Base-by-base conservation (phyloP, 495 filamentous ascomycete species). In the Talaromyces ruber region DNA sequence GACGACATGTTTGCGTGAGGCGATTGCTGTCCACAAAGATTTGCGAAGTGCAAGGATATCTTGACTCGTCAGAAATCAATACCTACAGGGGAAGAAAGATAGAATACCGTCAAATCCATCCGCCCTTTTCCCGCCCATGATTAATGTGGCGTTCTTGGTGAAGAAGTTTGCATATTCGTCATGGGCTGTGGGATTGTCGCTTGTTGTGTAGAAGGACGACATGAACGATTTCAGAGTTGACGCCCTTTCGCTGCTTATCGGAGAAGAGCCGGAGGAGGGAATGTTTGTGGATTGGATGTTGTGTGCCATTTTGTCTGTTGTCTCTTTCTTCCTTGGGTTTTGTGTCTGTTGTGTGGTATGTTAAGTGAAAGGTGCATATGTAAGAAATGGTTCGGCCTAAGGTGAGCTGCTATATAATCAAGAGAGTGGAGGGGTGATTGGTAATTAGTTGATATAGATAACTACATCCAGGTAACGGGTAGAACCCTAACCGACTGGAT, bases 21-120 rank as follows among this genome's bases (percentile, higher is more conserved):
- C 70, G 7, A 88, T 80, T 56, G 79, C 74, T 28, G 79, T 78
- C 85, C 85, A 88, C 68, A 86, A 78, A 1, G 74, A 68, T 61
- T 82, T 76, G 26, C 83, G 78, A 8, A 86, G 70, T 11, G 71
- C 55, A 6, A 81, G 73, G 64, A 88, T 86, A 53, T 81, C 84
- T 86, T 50, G 12, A 16, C 34, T 24, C 22, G 24, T 25, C 9
- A 25, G 18, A n/a, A n/a, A n/a, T n/a, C n/a, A n/a, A n/a, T n/a
- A n/a, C n/a, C n/a, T n/a, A 59, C 4, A 39, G 21, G 18, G 22
- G 32, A 24, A 34, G 58, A 29, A 43, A 7, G 34, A 24, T 11
- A 61, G 63, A 65, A 58, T 74, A 85, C 84, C 83, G 63, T 69
- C 71, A n/a, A 65, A 57, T 0, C 85, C 84, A 47, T 75, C 73